Evolutionary conservation across 2,329 filamentous ascomycete genomes (phyloP), one percentile per base, ranked within the genome.

Genomic region (Verticillium tricorpus): DNA sequence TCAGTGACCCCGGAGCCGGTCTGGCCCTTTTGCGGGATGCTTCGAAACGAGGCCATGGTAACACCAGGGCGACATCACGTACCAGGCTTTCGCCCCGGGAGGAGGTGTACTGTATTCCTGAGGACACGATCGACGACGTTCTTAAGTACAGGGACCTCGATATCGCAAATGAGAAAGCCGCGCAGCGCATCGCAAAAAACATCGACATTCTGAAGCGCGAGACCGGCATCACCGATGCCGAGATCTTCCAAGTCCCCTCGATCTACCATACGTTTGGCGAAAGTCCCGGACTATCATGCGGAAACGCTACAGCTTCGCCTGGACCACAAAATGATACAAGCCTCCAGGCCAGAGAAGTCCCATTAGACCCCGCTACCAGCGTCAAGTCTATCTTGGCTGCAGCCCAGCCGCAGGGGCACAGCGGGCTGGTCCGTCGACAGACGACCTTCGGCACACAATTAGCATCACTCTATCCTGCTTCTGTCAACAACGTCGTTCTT

Each of bases 401-500:
- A 11, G 22, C 40, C 8, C 40, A 3, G 17, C n/a, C 40, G 40
- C 25, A 25, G 3, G 17, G 15, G 4, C 7, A 19, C 40, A 25
- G 7, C 2, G 19, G 40, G 8, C 17, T 50, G 6, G 40, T n/a
- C 5, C 17, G 40, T 12, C 40, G 40, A 11, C 40, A 50, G n/a
- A 35, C 34, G 12, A 8, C n/a, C 17, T 58, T 39, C 17, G 45
- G 56, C 17, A 57, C 63, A 37, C 28, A 37, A 2, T 50, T 61
- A 1, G 57, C 68, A 9, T 56, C 59, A 3, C 39, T 68, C 1
- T 67, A 68, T 14, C 69, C 68, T 1, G 65, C 57, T 12, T 59
- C 61, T 1, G 62, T 71, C 54, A 71, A 70, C 32, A 62, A 67
- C 3, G 32, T 71, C n/a, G 67, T 71, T 0, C 7, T 50, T 2